These are phyloP conservation scores for Lactarius evosmus DNA, from an alignment of 768 basidiomycete species.

Conservation along the genomic window DNA sequence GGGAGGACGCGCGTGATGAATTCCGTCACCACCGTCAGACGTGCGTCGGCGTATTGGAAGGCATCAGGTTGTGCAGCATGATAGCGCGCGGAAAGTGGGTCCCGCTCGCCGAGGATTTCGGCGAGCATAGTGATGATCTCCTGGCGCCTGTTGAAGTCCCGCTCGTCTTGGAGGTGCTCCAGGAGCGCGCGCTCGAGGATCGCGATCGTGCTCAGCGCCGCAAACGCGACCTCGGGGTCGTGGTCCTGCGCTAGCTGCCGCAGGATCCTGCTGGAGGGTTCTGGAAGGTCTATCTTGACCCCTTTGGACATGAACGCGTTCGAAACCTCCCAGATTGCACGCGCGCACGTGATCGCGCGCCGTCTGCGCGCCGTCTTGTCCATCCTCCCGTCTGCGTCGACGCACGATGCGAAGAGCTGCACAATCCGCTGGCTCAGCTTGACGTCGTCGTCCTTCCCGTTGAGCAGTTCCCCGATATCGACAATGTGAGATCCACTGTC, in stretches of 20 bases:
- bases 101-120: neutral
- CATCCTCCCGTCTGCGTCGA: constrained; percentile 10
- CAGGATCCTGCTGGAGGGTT: neutral
- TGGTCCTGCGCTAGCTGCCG: constrained; percentile 4
- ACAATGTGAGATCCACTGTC: constrained; percentile 2
- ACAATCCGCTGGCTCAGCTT: constrained; percentile 8
- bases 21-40: constrained; percentile 1
- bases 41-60: neutral
- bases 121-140: neutral
- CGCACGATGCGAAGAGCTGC: constrained; percentile 9
- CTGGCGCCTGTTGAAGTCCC: neutral
- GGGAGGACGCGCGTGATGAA: constrained; percentile 5
- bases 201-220: constrained; percentile 5
- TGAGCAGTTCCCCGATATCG: constrained; percentile 9
- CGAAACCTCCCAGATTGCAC: constrained; percentile 15
- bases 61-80: neutral
- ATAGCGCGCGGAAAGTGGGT: neutral
- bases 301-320: constrained; percentile 5
- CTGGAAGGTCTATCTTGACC: neutral
- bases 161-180: neutral
- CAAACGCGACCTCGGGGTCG: constrained; percentile 9
- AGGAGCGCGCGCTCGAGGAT: constrained; percentile 1
- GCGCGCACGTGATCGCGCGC: constrained; percentile 18
- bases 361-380: constrained; percentile 10
- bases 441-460: neutral